These are phyloP conservation scores for Aphanomyces cochlioides DNA, from an alignment of 352 stramenopile genomes.

Conservation along the genomic window DNA sequence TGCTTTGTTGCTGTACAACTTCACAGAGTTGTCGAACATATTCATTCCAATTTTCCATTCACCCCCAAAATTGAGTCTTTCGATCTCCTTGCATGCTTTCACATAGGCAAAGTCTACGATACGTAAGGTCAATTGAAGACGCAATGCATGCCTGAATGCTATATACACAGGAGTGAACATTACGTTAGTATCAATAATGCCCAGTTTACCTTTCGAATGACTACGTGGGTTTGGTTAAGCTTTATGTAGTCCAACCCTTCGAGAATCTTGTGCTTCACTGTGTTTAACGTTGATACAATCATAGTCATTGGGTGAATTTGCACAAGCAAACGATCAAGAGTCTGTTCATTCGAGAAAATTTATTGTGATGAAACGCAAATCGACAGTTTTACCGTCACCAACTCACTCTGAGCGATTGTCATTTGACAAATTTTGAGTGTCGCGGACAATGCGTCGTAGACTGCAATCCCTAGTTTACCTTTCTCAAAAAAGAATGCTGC, in stretches of 20 bases:
- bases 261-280: constrained; percentile 3
- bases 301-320: constrained; percentile 23
- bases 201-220: constrained; percentile 4
- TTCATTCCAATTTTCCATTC: constrained; percentile 35
- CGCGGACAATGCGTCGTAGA: constrained; percentile 68
- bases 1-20: neutral
- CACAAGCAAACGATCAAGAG: constrained; percentile 3
- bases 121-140: neutral
- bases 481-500: constrained; percentile 70
- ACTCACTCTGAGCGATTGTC: constrained; percentile 37
- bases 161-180: constrained; percentile 9
- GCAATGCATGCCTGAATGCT: constrained; percentile 44
- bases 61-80: constrained; percentile 56
- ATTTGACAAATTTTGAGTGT: constrained; percentile 62
- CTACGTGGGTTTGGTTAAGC: neutral
- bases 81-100: constrained; percentile 68
- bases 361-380: neutral
- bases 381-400: constrained; percentile 34
- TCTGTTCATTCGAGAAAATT: neutral
- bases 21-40: constrained; percentile 3
- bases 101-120: constrained; percentile 67
- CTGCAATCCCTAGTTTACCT: constrained; percentile 60
- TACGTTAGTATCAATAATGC: constrained; percentile 12
- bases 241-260: neutral
- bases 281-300: constrained; percentile 17